Evolutionary conservation across 2,329 filamentous ascomycete species (phyloP).

Genomic region (Aspergillus aculeatinus): DNA sequence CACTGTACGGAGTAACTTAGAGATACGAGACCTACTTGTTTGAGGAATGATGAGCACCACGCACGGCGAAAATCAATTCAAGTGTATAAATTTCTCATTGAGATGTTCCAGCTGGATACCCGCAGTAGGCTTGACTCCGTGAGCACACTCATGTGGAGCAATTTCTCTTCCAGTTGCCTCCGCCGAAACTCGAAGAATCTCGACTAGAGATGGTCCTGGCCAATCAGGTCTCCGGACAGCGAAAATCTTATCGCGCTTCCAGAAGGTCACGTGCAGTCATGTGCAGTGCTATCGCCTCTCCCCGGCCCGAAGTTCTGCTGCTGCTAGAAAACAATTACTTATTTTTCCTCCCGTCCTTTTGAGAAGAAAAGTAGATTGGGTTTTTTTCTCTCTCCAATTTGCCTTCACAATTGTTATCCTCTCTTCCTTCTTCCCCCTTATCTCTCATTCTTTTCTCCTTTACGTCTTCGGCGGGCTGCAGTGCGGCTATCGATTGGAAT

Average conservation of each 20-base stretch:
- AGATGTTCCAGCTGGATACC: too few species aligned
- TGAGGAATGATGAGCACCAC: too few species aligned
- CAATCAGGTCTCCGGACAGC: not conserved
- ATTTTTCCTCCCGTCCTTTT: conserved; percentile 23
- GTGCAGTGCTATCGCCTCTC: conserved; percentile 14
- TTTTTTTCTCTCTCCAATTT: not conserved
- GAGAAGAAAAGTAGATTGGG: not conserved
- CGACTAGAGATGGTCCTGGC: not conserved
- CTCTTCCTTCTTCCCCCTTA: conserved; percentile 17
- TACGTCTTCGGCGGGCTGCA: conserved; percentile 28
- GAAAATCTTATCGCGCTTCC: not conserved
- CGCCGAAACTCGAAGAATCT: not conserved
- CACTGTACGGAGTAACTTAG: too few species aligned
- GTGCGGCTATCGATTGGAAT: conserved; percentile 24
- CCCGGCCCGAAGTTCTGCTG: not conserved
- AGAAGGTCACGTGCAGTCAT: conserved; percentile 18
- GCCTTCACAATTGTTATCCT: conserved; percentile 8
- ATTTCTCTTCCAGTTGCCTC: not conserved
- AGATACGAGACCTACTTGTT: too few species aligned
- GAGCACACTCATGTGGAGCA: too few species aligned
- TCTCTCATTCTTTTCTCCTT: conserved; percentile 18
- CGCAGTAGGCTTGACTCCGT: too few species aligned
- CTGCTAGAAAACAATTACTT: conserved; percentile 4
- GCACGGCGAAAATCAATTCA: too few species aligned
- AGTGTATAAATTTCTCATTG: too few species aligned